These are phyloP conservation scores for Ganoderma sinense DNA, from an alignment of 1,284 basidiomycete genomes.

Conservation along the genomic window DNA sequence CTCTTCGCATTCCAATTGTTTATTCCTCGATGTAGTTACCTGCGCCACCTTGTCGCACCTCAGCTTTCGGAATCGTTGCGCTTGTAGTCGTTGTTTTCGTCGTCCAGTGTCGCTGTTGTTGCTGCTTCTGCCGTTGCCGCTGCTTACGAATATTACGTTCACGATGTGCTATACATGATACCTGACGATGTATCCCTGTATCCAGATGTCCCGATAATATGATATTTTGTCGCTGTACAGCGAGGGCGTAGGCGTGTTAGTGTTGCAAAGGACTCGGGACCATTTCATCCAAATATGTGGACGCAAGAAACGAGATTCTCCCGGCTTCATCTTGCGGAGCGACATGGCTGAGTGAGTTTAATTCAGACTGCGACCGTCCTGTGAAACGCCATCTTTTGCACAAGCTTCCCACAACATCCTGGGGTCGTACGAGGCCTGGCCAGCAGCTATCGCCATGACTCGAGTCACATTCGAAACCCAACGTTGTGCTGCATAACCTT, in stretches of 20 bases:
- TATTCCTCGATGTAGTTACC: background rate
- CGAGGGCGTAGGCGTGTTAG: background rate
- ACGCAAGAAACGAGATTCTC: background rate
- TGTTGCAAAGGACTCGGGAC: background rate
- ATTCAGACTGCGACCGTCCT: background rate
- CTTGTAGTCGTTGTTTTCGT: constrained; percentile 18
- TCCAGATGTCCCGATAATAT: constrained; percentile 15
- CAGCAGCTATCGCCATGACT: constrained; percentile 9
- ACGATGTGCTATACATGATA: constrained; percentile 25
- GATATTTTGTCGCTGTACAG: background rate
- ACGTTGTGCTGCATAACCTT: background rate
- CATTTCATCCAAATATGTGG: background rate
- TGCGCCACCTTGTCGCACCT: background rate
- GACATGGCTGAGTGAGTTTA: background rate
- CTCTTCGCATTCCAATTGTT: background rate
- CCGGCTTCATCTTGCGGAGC: background rate
- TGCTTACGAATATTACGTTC: constrained; percentile 27
- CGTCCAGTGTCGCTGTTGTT: constrained; percentile 20
- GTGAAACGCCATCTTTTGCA: background rate
- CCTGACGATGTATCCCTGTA: constrained; percentile 28
- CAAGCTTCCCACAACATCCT: background rate
- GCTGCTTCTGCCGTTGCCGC: constrained; percentile 19
- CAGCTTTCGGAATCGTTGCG: constrained; percentile 17
- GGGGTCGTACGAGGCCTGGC: background rate
- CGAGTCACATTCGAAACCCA: constrained; percentile 6